Evolutionary conservation across 768 basidiomycete genomes (phyloP).

Genomic region (Cystofilobasidium macerans): DNA sequence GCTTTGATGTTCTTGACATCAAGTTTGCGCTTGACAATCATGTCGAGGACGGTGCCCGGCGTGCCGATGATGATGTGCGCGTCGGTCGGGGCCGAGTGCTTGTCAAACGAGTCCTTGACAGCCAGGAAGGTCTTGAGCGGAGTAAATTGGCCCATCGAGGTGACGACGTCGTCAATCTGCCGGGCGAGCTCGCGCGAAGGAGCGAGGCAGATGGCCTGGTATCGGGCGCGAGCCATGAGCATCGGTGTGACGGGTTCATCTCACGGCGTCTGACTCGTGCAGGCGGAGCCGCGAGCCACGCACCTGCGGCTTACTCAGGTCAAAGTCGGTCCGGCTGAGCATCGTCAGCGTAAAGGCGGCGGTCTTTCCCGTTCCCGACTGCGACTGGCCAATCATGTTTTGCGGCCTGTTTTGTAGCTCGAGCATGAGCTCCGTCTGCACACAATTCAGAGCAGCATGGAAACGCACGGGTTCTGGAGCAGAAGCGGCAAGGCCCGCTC

Average conservation of each 20-base stretch:
- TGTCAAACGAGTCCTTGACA: conserved; percentile 58
- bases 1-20: conserved; percentile 73
- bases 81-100: conserved; percentile 46
- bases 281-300: conserved; percentile 28
- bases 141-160: conserved; percentile 90
- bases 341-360: conserved; percentile 96
- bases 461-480: conserved; percentile 76
- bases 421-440: no score
- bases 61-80: conserved; percentile 92
- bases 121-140: conserved; percentile 87
- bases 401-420: no score
- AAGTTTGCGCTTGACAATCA: conserved; percentile 64
- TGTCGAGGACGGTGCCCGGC: conserved; percentile 84
- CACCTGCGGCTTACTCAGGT: conserved; percentile 72
- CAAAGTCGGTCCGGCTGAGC: conserved; percentile 84
- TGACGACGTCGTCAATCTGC: conserved; percentile 92
- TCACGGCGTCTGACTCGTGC: not conserved
- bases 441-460: no score
- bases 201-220: conserved; percentile 87
- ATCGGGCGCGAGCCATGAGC: conserved; percentile 1
- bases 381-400: conserved; percentile 98
- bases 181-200: conserved; percentile 93
- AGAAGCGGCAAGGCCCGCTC: conserved; percentile 88
- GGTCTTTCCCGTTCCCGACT: conserved; percentile 98
- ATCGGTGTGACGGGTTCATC: not conserved